Conservation (phyloP, 305 asterid genomes). For the Nicotiana rustica region DNA sequence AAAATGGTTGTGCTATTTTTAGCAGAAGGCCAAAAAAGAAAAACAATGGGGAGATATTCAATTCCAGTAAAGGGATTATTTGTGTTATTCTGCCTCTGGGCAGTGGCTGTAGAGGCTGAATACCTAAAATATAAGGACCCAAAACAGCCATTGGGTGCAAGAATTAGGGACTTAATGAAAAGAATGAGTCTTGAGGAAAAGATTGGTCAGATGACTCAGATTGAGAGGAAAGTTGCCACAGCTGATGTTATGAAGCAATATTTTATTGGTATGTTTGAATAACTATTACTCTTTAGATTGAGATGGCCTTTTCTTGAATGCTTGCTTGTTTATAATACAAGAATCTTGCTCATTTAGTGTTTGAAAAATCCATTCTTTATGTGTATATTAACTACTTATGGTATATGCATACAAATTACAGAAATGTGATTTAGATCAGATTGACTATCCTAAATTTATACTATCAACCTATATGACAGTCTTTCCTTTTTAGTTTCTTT, state of each 20-base stretch:
- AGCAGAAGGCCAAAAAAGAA: constrained; percentile 11
- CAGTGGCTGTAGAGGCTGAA: constrained; percentile 61
- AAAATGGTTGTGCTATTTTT: background rate
- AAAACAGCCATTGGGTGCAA: constrained; percentile 56
- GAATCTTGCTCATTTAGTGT: background rate
- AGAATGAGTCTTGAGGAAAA: constrained; percentile 85
- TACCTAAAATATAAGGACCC: constrained; percentile 74
- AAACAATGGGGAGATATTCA: constrained; percentile 34
- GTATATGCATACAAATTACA: background rate
- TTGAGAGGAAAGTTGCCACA: constrained; percentile 68
- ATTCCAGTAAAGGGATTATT: constrained; percentile 39
- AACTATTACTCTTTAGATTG: background rate
- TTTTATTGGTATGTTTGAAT: constrained; percentile 54
- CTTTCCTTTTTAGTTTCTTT: no score
- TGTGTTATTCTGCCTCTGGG: constrained; percentile 46
- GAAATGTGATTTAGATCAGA: background rate
- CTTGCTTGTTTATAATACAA: background rate
- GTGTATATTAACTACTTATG: background rate
- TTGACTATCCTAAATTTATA: background rate
- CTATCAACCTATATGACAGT: no score
- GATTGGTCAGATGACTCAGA: constrained; percentile 89
- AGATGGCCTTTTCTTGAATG: background rate
- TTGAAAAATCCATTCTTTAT: background rate
- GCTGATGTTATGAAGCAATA: constrained; percentile 60
- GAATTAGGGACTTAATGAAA: constrained; percentile 73